Percentiles rank a stretch among this genome's conserved stretches.
These are phyloP conservation scores for Lipomyces chichibuensis DNA, from an alignment of 805 yeast species.

Conservation along the genomic window DNA sequence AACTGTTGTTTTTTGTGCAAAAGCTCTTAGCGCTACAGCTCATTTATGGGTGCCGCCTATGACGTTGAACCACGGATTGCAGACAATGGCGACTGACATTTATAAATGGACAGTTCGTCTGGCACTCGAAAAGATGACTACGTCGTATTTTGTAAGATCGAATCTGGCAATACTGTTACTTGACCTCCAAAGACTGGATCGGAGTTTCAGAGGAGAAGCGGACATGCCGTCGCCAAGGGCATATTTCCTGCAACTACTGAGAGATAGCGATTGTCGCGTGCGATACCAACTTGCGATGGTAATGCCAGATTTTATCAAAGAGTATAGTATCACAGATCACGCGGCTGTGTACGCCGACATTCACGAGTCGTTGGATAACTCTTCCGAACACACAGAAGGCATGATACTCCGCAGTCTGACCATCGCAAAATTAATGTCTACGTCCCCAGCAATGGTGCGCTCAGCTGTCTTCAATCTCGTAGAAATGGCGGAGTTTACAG, in stretches of 20 bases:
- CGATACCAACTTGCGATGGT: neutral
- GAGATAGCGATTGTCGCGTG: conserved; percentile 14
- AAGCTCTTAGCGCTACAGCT: neutral
- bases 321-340: conserved; percentile 1
- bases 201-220: neutral
- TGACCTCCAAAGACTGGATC: neutral
- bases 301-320: conserved; percentile 1
- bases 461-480: conserved; percentile 15
- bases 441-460: conserved; percentile 6
- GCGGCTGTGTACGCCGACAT: conserved; percentile 13
- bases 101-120: conserved; percentile 8
- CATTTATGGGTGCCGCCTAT: conserved; percentile 10
- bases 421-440: neutral
- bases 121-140: neutral
- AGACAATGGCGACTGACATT: neutral
- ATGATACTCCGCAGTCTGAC: conserved; percentile 18
- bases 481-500: conserved; percentile 5
- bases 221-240: conserved; percentile 11
- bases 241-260: conserved; percentile 8
- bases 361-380: neutral
- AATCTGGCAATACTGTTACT: conserved; percentile 8
- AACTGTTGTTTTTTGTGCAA: conserved; percentile 8
- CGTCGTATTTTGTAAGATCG: conserved; percentile 8
- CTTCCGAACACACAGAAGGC: conserved; percentile 1
- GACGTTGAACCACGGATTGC: neutral